Percentiles rank a stretch among this genome's conserved stretches.
Evolutionary conservation across 106 monocot species (phyloP).

Genomic region (Allium cepa): DNA sequence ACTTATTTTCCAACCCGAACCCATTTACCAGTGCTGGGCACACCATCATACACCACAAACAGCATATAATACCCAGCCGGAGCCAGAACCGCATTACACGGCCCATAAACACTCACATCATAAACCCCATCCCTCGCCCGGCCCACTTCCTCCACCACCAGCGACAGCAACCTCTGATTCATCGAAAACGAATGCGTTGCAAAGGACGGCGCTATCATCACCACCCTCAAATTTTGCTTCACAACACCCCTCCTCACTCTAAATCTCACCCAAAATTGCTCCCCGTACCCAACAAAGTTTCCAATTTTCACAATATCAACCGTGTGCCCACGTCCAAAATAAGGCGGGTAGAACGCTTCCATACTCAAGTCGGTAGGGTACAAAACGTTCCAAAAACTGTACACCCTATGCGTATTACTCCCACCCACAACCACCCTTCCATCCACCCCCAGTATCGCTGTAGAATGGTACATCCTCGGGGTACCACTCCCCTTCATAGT

Average conservation of each 20-base stretch:
- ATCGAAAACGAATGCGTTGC: slow-evolving; percentile 84
- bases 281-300: slow-evolving; percentile 2
- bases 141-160: slow-evolving; percentile 4
- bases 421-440: slow-evolving; percentile 24
- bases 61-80: slow-evolving; percentile 61
- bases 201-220: slow-evolving; percentile 74
- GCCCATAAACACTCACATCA: slow-evolving; percentile 14
- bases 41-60: slow-evolving; percentile 36
- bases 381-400: not conserved
- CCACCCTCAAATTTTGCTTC: slow-evolving; percentile 22
- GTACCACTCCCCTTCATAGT: slow-evolving; percentile 1
- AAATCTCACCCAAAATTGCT: slow-evolving; percentile 19
- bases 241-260: not conserved
- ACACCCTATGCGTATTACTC: slow-evolving; percentile 14
- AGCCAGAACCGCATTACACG: slow-evolving; percentile 24
- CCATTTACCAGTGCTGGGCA: slow-evolving; percentile 48
- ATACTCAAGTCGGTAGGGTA: slow-evolving; percentile 76
- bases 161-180: slow-evolving; percentile 61
- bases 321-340: slow-evolving; percentile 25
- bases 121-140: not conserved
- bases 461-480: slow-evolving; percentile 25
- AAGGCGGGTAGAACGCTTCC: slow-evolving; percentile 84
- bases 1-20: slow-evolving; percentile 6
- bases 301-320: slow-evolving; percentile 23
- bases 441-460: slow-evolving; percentile 13